Base-by-base conservation (phyloP, 2,329 filamentous ascomycete species). In the Ilyonectria sp. region DNA sequence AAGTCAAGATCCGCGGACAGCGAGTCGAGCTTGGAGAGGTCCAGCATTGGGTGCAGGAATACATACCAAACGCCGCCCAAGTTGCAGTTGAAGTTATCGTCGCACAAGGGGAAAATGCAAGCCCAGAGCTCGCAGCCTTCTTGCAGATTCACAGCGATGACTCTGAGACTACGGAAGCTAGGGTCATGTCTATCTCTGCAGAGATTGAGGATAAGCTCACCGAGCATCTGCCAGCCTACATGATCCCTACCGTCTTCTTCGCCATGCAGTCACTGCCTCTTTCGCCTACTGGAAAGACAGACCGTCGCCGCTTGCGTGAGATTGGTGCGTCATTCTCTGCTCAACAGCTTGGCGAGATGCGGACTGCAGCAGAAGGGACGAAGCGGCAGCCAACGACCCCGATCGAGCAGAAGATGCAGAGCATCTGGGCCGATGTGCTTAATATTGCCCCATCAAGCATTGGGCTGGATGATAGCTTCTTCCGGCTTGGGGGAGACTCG, bases 1-100 rank as follows among this genome's bases (percentile, higher is more conserved):
- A 89, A 74, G 82, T 89, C 54, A 89, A 89, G 72, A 75, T 89
- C 15, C 82, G 83, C 31, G 89, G 89, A 10, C 89, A 85, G 65
- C 78, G 87, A 56, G 80, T 89, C 53, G 90, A 87, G 77, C 80
- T 87, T 4, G 73, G 66, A 1, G 78, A 78, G 11, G 17, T 43
- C 13, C n/a, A 35, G 55, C 55, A 58, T 19, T 60, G 60, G 60
- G 26, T 66, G 3, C 23, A 47, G 15, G 4, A 35, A 37, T 55
- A 21, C 15, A 43, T n/a, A 26, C 62, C 49, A 11, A 17, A 9
- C 40, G 60, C 15, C 58, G 59, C 11, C 43, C 44, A n/a, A 66
- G 68, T 31, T 58, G 73, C 8, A 21, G 63, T 64, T 1, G 68
- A 67, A 50, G 61, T 68, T 17, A 54, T 70, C 44, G 47, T 29